These are phyloP conservation scores for Prillingera fragicola DNA, from an alignment of 1,284 basidiomycete species.

Conservation along the genomic window DNA sequence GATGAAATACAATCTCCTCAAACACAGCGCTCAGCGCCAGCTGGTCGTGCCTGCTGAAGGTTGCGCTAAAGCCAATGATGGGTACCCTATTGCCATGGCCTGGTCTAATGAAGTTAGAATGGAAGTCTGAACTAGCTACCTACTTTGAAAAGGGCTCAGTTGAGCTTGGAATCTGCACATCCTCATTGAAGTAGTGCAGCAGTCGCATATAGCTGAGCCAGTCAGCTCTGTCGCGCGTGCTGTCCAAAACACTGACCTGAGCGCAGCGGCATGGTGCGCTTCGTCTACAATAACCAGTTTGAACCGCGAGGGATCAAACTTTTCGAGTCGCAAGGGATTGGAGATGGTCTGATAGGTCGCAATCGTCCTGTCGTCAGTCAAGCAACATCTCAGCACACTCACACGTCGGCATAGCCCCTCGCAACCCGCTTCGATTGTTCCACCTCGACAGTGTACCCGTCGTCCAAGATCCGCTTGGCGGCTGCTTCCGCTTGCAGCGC, in stretches of 20 bases:
- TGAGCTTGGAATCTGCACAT: conserved; percentile 26
- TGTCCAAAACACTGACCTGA: conserved; percentile 58
- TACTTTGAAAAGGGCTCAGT: conserved; percentile 22
- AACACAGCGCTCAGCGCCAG: conserved; percentile 83
- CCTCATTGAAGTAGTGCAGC: conserved; percentile 41
- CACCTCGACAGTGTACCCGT: conserved; percentile 71
- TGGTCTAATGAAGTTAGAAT: conserved; percentile 5
- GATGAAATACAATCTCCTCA: conserved; percentile 87
- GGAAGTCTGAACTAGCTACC: conserved; percentile 4
- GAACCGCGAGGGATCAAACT: conserved; percentile 67
- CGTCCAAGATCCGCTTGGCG: conserved; percentile 62
- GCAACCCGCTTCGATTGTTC: conserved; percentile 79
- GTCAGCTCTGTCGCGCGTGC: neutral
- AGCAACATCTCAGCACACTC: conserved; percentile 34
- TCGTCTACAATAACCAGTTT: conserved; percentile 88
- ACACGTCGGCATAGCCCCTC: conserved; percentile 79
- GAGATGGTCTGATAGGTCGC: conserved; percentile 88
- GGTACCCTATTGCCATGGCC: conserved; percentile 54
- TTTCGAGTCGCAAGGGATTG: conserved; percentile 61
- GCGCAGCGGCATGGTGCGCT: conserved; percentile 90
- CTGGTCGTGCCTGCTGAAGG: conserved; percentile 87
- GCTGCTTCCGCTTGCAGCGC: conserved; percentile 80
- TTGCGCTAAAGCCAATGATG: conserved; percentile 91
- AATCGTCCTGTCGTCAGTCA: conserved; percentile 59
- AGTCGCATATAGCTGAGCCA: conserved; percentile 32